Conservation (phyloP, 768 basidiomycete genomes). For the Imleria badia region DNA sequence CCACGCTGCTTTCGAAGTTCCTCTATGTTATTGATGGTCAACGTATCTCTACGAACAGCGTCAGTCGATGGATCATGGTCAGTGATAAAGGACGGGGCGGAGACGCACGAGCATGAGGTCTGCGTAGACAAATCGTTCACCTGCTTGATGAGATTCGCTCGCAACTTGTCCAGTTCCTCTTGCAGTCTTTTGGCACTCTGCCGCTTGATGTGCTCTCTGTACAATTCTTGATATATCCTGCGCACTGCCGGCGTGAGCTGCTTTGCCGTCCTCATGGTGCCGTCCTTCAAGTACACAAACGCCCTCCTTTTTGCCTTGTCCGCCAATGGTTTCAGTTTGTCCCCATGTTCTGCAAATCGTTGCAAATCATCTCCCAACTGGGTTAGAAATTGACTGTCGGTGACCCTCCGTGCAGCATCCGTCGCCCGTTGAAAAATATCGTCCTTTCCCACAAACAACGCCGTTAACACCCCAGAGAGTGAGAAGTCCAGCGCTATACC, state of each 20-base stretch:
- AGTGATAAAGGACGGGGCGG: too few species aligned
- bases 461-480: too few species aligned
- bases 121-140: constrained; percentile 17
- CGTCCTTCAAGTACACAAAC: background rate
- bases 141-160: constrained; percentile 15
- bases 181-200: background rate
- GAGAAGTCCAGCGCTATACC: too few species aligned
- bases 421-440: background rate
- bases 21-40: background rate
- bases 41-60: constrained; percentile 8
- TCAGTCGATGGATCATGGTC: background rate
- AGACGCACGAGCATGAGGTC: background rate
- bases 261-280: background rate
- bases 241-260: constrained; percentile 8
- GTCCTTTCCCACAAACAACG: background rate
- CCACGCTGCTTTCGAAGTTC: background rate
- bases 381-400: background rate
- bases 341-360: background rate
- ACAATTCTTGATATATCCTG: constrained; percentile 8
- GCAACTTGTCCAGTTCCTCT: constrained; percentile 9
- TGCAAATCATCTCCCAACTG: background rate
- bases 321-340: background rate
- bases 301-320: background rate
- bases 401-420: background rate
- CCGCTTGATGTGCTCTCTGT: background rate